Evolutionary conservation across 306 rosid genomes (phyloP), one percentile per base, ranked within the genome.

Genomic region (Biancaea sappan): DNA sequence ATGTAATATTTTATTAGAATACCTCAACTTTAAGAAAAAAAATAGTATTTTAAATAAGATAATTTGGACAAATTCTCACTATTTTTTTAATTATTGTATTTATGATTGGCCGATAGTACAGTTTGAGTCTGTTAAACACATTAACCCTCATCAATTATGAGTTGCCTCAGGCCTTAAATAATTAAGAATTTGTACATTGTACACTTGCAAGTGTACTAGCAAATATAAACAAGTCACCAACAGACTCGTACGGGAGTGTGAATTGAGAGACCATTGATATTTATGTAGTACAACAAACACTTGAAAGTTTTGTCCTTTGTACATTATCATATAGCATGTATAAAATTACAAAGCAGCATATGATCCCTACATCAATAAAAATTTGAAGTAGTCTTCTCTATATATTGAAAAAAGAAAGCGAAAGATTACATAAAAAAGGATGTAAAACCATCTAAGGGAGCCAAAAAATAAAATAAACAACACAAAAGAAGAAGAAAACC

Each of bases 311-410:
- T n/a, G 8, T n/a, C n/a, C 2, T 53, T 47, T 32, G 69, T 51
- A 58, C 5, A 31, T 29, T 29, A 29, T 58, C 6, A 16, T 32
- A 59, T 32, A 2, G 1, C 66, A 32, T 19, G 15, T 19, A 34
- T 9, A 37, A 34, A n/a, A 28, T 28, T 47, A 47, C 24, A 40
- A 52, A 81, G 31, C 50, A 71, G 63, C 24, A 57, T 46, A 54
- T n/a, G 53, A 53, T 35, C 63, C 24, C 31, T 34, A 54, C 19
- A 25, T 62, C 22, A 65, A 65, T 50, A 26, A 41, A 25, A 38
- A 48, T 38, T 32, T 38, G 74, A 18, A 2, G 19, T 7, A 59
- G 22, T 32, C 16, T 18, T 8, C 7, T 16, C 29, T 51, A 21
- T 22, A 21, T 21, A 18, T 6, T 18, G 11, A 48, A 18, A n/a